Base-by-base conservation (phyloP, 257 asterid species). In the Gynochthodes officinalis region DNA sequence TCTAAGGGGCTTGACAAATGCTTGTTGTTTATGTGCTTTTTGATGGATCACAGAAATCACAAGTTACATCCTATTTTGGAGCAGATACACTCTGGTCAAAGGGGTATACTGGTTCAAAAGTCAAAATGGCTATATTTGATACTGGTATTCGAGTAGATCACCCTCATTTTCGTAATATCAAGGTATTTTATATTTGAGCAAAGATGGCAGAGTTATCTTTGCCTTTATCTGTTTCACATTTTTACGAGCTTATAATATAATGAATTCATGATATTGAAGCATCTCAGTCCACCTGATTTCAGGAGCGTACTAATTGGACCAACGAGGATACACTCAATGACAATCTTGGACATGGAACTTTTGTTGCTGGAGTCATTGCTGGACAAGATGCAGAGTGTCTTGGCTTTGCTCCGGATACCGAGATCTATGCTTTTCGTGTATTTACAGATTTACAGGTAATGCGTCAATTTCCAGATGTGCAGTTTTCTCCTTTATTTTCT, bases 231-330 rank as follows among this genome's bases (percentile, higher is more conserved):
- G 43, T 35, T 54, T 62, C 14, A 4, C 19, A 54, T 30, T 1
- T 53, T 67, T 55, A 7, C 63, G 39, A 69, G 55, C 25, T 63
- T 49, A 15, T 21, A 71, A 28, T n/a, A 32, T 16, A 60, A 33
- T 60, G 66, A 27, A 23, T 64, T 16, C 39, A 49, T 64, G 55
- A 23, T 59, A 23, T 46, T 69, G 43, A 63, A 53, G 39, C 69
- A 53, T 4, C 21, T 75, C n/a, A 40, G 53, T 61, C 64, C 53
- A 23, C 39, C 32, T 43, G 65, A 81, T 74, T 60, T 73, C 86
- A 92, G 97, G 98, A 95, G 82, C 96, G 99, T 71, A 95, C 99
- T 42, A 95, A 94, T 81, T 94, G 99, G 99, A 92, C 99, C 80
- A 88, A 90, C 75, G 99, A 95, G 79, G 90, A 92, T 83, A 92